phyloP scores from a whole-genome alignment of 768 basidiomycete species.

The Boletus huronensis region DNA sequence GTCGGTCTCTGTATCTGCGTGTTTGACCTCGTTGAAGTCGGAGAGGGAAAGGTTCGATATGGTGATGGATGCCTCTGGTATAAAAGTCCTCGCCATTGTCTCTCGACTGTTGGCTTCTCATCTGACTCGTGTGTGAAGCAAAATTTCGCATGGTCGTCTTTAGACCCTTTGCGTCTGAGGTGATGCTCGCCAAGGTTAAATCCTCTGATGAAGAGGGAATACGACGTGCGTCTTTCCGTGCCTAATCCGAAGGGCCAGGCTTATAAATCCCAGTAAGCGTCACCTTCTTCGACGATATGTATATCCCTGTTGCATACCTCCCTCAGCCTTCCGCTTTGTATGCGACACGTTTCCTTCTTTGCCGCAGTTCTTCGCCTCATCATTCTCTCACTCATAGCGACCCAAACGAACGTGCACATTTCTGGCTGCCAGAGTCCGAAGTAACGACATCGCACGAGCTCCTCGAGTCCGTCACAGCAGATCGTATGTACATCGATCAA shows the following conservation, averaged over 20 bases:
- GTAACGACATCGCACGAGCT: slow-evolving; percentile 53
- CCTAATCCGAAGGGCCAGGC: background rate
- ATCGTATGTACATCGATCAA: slow-evolving; percentile 79
- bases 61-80: slow-evolving; percentile 96
- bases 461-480: slow-evolving; percentile 60
- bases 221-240: slow-evolving; percentile 52
- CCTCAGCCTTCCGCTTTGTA: slow-evolving; percentile 82
- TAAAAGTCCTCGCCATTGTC: slow-evolving; percentile 52
- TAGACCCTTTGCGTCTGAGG: slow-evolving; percentile 86
- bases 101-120: background rate
- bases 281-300: slow-evolving; percentile 93
- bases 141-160: slow-evolving; percentile 89
- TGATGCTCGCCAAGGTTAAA: slow-evolving; percentile 85
- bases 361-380: background rate
- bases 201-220: slow-evolving; percentile 84
- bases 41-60: slow-evolving; percentile 91
- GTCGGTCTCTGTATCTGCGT: slow-evolving; percentile 89
- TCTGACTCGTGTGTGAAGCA: slow-evolving; percentile 43
- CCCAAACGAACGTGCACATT: slow-evolving; percentile 77
- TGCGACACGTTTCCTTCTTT: slow-evolving; percentile 22
- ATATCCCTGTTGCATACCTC: slow-evolving; percentile 73
- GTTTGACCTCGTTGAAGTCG: slow-evolving; percentile 81
- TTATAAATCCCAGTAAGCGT: slow-evolving; percentile 57
- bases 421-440: slow-evolving; percentile 71
- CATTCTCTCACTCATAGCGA: slow-evolving; percentile 45